Base-by-base conservation (phyloP, 495 filamentous ascomycete genomes). In the Aeminium ludgeri region DNA sequence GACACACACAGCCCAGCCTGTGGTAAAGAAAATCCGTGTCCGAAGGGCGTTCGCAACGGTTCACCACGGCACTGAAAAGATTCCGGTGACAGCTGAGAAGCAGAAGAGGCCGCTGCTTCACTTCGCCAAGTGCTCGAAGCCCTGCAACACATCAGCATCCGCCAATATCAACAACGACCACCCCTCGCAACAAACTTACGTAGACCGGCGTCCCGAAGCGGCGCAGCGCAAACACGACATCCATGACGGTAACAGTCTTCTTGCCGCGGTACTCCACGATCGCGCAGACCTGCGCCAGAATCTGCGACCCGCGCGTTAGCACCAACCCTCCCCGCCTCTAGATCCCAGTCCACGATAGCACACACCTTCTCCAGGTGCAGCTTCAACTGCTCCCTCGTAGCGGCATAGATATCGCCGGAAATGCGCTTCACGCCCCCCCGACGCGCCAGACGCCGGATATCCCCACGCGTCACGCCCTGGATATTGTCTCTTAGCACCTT, bases 401-500 rank as follows among this genome's bases (percentile, higher is more conserved):
- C 78, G 0, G 82, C 68, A 53, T 94, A 92, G n/a, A 92, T 77
- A 0, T 37, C 73, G 50, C 72, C 72, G 44, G 71, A 73, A 56
- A 72, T 73, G 70, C 71, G 73, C 69, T 76, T 95, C 72, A 95
- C 86, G 85, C 86, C 86, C 69, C 86, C 86, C 84, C 86, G 86
- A 65, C 86, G 86, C 5, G 52, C 52, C n/a, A 55, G 36, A 29
- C 52, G 44, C n/a, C 52, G 73, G 59, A 80, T 78, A 43, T 73
- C 75, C 46, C 75, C 74, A 64, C 77, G 77, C 57, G 75, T 80
- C 59, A 80, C 77, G 58, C 75, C 75, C 60, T 95, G 87, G 64
- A 96, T 94, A 79, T 95, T 96, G 79, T 96, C 87, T 62, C 87
- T 84, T 61, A 97, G 74, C 70, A 97, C 95, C 80, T 96, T 97